phyloP scores from a whole-genome alignment of 2,329 filamentous ascomycete genomes.

The Metarhizium album region DNA sequence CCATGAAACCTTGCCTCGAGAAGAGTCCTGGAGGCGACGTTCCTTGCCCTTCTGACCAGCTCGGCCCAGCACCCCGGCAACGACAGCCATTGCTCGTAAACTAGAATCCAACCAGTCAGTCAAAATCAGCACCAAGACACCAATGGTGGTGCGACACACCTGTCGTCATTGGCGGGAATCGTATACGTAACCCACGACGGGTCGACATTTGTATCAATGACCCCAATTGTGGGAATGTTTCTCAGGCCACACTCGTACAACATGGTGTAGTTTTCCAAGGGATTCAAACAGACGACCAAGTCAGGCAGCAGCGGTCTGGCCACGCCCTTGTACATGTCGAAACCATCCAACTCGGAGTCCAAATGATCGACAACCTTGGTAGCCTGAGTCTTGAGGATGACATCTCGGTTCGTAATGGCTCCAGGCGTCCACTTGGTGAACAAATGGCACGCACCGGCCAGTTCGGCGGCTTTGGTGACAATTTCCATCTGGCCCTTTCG shows the following conservation, averaged over 20 bases:
- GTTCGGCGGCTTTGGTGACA: conserved; percentile 69
- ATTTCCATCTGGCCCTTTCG: conserved; percentile 69
- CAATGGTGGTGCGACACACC: conserved; percentile 35
- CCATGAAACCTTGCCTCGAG: conserved; percentile 54
- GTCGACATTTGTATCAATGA: conserved; percentile 89
- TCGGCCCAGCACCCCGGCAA: conserved; percentile 74
- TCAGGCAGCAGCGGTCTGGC: conserved; percentile 69
- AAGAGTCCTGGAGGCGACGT: conserved; percentile 52
- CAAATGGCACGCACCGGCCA: conserved; percentile 73
- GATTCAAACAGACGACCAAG: conserved; percentile 85
- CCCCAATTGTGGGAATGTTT: conserved; percentile 84
- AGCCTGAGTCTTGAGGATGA: conserved; percentile 62
- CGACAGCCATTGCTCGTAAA: conserved; percentile 68
- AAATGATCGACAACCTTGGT: conserved; percentile 68
- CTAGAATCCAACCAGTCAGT: conserved; percentile 34
- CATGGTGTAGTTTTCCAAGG: conserved; percentile 80
- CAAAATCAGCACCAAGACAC: neutral
- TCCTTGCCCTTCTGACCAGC: conserved; percentile 71
- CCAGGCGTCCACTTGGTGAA: conserved; percentile 92
- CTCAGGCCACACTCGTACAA: conserved; percentile 84
- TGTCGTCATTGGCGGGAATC: conserved; percentile 95
- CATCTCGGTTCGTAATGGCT: conserved; percentile 82
- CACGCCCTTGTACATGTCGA: conserved; percentile 52
- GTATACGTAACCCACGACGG: conserved; percentile 92
- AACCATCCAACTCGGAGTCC: conserved; percentile 52